Percentiles rank a stretch among this genome's conserved stretches.
phyloP scores from a whole-genome alignment of 73 alveolate genomes.

The Tetrahymena borealis region DNA sequence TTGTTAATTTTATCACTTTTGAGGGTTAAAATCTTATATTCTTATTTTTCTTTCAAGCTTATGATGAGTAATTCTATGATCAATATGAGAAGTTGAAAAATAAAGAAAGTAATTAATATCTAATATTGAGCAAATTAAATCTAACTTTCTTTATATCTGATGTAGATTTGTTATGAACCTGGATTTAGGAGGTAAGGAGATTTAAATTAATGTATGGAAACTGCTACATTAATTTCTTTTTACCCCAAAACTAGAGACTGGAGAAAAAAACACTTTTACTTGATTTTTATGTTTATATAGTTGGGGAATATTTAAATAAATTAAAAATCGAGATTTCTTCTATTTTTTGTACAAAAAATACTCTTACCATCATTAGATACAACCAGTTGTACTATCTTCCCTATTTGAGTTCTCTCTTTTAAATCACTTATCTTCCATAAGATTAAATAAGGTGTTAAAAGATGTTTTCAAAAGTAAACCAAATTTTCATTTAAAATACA shows the following conservation, averaged over 20 bases:
- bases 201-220: not conserved
- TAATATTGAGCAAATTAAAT: not conserved
- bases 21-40: not conserved
- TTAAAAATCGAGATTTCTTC: not conserved
- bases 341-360: not conserved
- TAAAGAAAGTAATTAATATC: not conserved
- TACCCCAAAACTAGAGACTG: not conserved
- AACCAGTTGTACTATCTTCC: not conserved
- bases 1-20: not conserved
- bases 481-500: not conserved
- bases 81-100: not conserved
- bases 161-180: not conserved
- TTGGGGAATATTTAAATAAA: not conserved
- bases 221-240: not conserved
- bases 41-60: not conserved
- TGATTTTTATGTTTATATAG: not conserved
- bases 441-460: too few relatives aligned
- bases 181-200: not conserved
- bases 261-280: not conserved
- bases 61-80: not conserved
- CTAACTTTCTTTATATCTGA: not conserved
- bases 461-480: not conserved
- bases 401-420: not conserved
- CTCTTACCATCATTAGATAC: not conserved
- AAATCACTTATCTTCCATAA: not conserved